Base-by-base conservation (phyloP, 2,329 filamentous ascomycete species). In the Xylariaceae sp. region DNA sequence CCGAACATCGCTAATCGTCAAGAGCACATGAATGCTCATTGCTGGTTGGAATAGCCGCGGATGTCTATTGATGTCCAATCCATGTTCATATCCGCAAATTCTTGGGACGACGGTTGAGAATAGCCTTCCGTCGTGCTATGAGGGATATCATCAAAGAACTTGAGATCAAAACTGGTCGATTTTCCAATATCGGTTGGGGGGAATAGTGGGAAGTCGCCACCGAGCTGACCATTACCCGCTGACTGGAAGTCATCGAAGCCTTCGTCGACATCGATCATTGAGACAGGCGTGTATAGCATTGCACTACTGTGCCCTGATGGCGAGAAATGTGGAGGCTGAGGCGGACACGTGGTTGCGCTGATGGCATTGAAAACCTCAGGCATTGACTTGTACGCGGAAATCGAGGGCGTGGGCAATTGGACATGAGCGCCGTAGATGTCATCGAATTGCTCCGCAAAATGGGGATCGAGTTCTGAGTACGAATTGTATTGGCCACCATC, bases 211-310 rank as follows among this genome's bases (percentile, higher is more conserved):
- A 89, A 90, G 68, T 89, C 86, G 8, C 69, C 72, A n/a, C 73
- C 72, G 29, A 75, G 71, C 7, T 68, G 72, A n/a, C 68, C 72
- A 47, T 71, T 72, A 34, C 73, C 71, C 31, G 67, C 64, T 3
- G 72, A 55, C n/a, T 61, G 66, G 37, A 73, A 73, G 32, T 85
- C 84, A 41, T 81, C 80, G 62, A 84, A 87, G 40, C 78, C 80
- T 64, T 89, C 86, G 57, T 90, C 86, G 30, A 83, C 76, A 29
- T 82, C 79, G 19, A 74, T 73, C 56, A 83, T 70, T 0, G 84
- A 85, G 42, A 78, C 77, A 47, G 87, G 84, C 7, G 86, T 87
- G 70, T 79, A 87, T 34, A 89, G 77, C 73, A 88, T 87, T 1
- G 83, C 74, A 56, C 86, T 84, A 37, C 80, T 78, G 63, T 89